These are phyloP conservation scores for Tulasnella calospora DNA, from an alignment of 768 basidiomycete genomes.

Conservation along the genomic window DNA sequence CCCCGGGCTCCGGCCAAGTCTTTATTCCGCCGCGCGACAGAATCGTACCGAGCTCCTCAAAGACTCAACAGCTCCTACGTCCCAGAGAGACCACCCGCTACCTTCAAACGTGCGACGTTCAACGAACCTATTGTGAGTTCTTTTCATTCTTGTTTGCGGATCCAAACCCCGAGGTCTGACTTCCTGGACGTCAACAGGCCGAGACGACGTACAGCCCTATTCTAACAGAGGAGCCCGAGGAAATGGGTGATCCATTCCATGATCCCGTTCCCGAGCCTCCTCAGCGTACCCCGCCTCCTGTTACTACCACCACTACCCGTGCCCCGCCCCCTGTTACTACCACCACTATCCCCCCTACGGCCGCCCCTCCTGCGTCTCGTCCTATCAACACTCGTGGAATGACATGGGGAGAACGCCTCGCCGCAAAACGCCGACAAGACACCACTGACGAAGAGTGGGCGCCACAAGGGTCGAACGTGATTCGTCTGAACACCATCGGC, in stretches of 20 bases:
- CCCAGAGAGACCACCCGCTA: not conserved
- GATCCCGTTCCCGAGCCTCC: not conserved
- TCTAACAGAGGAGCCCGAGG: not conserved
- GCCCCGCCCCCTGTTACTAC: not conserved
- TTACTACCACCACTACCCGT: not conserved
- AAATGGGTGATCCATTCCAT: not conserved
- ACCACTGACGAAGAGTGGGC: not conserved
- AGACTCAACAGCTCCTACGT: not conserved
- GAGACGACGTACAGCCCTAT: not conserved
- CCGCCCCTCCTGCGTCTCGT: not conserved
- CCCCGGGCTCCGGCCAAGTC: constrained; percentile 11
- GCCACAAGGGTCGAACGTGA: not conserved
- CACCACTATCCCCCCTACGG: not conserved
- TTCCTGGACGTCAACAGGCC: not conserved
- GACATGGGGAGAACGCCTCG: constrained; percentile 22
- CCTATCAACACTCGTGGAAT: constrained; percentile 8
- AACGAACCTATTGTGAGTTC: not conserved
- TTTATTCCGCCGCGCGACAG: constrained; percentile 12
- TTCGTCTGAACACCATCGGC: not conserved
- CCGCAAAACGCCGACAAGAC: not conserved
- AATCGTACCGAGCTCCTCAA: not conserved
- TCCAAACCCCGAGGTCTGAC: not conserved
- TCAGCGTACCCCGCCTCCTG: too few relatives aligned
- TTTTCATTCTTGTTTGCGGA: not conserved
- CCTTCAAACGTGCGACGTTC: not conserved